Base-by-base conservation (phyloP, 2,329 filamentous ascomycete species). In the Aspergillus pseudoterreus region DNA sequence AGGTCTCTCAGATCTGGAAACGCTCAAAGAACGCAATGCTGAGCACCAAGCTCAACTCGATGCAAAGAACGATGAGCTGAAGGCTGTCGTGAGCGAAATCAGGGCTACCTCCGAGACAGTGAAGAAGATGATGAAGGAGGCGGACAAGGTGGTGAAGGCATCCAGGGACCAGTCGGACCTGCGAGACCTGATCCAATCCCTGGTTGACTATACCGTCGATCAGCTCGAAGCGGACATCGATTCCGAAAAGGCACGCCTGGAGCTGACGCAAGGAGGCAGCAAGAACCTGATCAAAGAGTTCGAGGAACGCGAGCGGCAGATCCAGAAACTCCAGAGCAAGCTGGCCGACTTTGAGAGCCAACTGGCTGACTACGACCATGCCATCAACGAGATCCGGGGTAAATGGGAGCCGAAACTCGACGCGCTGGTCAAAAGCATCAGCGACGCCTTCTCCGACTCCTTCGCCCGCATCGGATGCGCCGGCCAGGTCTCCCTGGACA, bases 391-490 rank as follows among this genome's bases (percentile, higher is more conserved):
- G 35, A 73, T 95, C 50, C 85, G 86, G 61, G 75, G 76, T 14
- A 77, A 82, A 56, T 99, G 91, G 89, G 94, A 97, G 70, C 91
- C 91, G 1, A 75, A 81, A 61, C 79, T 99, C 2, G 92, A 97
- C 59, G 78, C 76, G 19, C 79, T 99, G 2, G 81, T 96, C 38
- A 75, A 76, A 17, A 84, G 85, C 64, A 96, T 99, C 72, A 96
- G 90, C 66, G 84, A 90, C 45, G 92, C 92, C 0, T 99, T 99
- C 70, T 84, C 87, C 5, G 87, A 92, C 69, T 97, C 96, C 64
- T 97, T 99, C 69, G 84, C 90, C 63, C 87, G 92, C 68, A 97
- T 99, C 66, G 90, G 86, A 58, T 97, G 94, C 69, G 92, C 92
- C 4, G 94, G 94, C 33, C 89, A 97, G 71, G 91, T 99, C 4